phyloP scores from a whole-genome alignment of 2,329 filamentous ascomycete genomes.

The Ustulina deusta region DNA sequence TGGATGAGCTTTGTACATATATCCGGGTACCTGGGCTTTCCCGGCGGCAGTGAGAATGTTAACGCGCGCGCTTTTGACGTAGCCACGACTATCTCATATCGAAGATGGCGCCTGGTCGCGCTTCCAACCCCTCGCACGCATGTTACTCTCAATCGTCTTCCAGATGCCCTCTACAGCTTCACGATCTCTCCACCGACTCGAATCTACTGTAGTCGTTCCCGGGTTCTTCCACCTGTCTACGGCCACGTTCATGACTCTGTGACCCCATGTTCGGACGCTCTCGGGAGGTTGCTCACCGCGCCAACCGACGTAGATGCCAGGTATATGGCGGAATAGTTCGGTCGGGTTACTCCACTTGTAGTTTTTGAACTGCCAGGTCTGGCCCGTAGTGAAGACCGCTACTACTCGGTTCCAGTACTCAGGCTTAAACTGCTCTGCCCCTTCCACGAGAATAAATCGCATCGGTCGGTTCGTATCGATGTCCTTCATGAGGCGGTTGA shows the following conservation, averaged over 20 bases:
- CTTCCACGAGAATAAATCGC: constrained; percentile 95
- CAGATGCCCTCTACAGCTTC: constrained; percentile 95
- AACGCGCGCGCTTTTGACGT: background rate
- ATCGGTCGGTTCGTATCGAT: constrained; percentile 79
- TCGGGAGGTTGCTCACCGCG: constrained; percentile 83
- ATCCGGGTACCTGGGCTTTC: background rate
- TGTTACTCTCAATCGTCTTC: constrained; percentile 87
- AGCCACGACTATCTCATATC: constrained; percentile 51
- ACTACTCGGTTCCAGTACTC: constrained; percentile 98
- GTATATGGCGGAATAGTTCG: constrained; percentile 89
- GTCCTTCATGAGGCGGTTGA: constrained; percentile 79
- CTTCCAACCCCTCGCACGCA: constrained; percentile 87
- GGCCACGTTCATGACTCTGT: constrained; percentile 80
- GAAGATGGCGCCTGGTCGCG: constrained; percentile 74
- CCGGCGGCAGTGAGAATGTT: background rate
- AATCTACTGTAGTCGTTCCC: constrained; percentile 57
- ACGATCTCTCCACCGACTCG: constrained; percentile 82
- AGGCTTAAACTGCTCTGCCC: constrained; percentile 93
- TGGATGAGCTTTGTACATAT: background rate
- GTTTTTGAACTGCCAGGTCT: constrained; percentile 98
- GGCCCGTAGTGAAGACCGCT: constrained; percentile 96
- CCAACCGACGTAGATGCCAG: constrained; percentile 93
- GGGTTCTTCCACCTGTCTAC: constrained; percentile 85
- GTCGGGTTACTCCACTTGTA: constrained; percentile 95
- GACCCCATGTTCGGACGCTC: constrained; percentile 84